Evolutionary conservation across 768 basidiomycete genomes (phyloP).

Genomic region (Boletus rufocinnamomeus): DNA sequence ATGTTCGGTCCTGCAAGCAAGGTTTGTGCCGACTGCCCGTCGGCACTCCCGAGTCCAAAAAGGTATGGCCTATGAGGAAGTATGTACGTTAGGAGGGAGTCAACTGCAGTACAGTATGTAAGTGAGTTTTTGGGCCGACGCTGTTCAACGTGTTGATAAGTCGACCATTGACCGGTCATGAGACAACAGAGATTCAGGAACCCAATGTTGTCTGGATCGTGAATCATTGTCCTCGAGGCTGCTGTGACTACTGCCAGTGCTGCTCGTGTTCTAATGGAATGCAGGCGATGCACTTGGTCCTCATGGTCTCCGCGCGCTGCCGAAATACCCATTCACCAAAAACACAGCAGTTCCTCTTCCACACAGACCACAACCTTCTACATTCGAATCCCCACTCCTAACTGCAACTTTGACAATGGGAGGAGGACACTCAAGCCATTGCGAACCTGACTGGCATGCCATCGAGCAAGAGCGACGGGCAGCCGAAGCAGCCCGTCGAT

Average conservation of each 20-base stretch:
- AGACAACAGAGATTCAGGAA: background rate
- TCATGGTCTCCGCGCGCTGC: background rate
- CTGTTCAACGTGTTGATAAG: background rate
- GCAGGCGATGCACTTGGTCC: background rate
- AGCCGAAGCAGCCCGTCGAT: conserved; percentile 23
- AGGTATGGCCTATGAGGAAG: no score
- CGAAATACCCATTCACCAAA: background rate
- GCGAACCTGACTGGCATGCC: conserved; percentile 26
- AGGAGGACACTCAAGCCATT: conserved; percentile 28
- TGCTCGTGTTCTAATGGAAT: background rate
- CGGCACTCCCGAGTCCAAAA: no score
- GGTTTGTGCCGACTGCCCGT: no score
- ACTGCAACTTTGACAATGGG: conserved; percentile 20
- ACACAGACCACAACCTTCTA: background rate
- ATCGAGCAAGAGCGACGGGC: conserved; percentile 22
- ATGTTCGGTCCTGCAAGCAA: no score
- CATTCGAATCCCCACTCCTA: background rate
- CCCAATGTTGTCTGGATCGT: background rate
- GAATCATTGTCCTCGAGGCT: conserved; percentile 8
- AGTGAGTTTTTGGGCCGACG: no score
- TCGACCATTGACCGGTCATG: background rate
- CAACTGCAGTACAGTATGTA: no score
- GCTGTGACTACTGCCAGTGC: background rate
- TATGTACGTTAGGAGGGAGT: no score
- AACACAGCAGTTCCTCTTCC: background rate